Conservation (phyloP, 2,329 filamentous ascomycete species). For the Epichloe sylvatica region DNA sequence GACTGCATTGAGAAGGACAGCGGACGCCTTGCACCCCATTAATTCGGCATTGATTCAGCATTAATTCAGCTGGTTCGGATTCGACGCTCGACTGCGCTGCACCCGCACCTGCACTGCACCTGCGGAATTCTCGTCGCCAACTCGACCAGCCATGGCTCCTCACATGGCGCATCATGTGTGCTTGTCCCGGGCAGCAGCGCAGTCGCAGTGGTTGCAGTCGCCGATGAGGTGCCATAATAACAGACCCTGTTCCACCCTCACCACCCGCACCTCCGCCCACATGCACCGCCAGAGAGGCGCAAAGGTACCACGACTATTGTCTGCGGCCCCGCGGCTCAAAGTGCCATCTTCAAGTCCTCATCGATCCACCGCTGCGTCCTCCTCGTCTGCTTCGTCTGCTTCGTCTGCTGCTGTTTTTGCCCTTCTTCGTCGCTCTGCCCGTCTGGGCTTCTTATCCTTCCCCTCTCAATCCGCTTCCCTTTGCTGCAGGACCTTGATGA, state of each 20-base stretch:
- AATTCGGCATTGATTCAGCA: too few relatives aligned
- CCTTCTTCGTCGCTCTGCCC: conserved; percentile 1
- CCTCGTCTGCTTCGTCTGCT: background rate
- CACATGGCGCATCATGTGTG: conserved; percentile 2
- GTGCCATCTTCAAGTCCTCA: background rate
- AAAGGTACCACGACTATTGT: background rate
- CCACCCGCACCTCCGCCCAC: too few relatives aligned
- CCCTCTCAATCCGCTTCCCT: background rate
- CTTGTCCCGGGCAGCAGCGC: background rate
- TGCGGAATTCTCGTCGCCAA: too few relatives aligned
- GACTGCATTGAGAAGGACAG: too few relatives aligned
- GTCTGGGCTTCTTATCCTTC: background rate
- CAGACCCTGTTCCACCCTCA: too few relatives aligned
- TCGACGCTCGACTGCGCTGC: too few relatives aligned
- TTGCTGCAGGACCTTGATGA: conserved; percentile 24
- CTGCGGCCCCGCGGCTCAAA: background rate
- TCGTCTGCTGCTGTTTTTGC: background rate
- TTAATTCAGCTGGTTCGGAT: too few relatives aligned
- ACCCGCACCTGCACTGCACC: too few relatives aligned
- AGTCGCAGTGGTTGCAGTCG: too few relatives aligned
- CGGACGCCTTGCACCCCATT: too few relatives aligned
- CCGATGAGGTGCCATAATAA: too few relatives aligned
- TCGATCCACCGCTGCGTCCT: background rate
- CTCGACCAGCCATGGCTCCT: conserved; percentile 2
- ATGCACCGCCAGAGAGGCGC: background rate